phyloP scores from a whole-genome alignment of 2,329 filamentous ascomycete genomes.

The Aspergillus floridensis region DNA sequence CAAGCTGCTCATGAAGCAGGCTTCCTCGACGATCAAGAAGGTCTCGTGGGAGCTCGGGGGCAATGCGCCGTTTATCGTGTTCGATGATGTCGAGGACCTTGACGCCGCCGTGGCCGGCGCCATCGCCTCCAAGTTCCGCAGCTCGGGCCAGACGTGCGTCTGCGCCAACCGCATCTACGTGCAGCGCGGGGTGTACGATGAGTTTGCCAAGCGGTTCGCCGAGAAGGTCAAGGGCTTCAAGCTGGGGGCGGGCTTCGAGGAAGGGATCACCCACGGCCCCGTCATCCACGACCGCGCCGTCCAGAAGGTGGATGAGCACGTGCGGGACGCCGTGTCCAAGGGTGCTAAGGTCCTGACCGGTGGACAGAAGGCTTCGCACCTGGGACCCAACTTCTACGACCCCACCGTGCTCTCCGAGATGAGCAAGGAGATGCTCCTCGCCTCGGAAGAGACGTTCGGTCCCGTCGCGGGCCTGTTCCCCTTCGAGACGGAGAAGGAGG shows the following conservation, averaged over 20 bases:
- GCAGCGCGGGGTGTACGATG: slow-evolving; percentile 51
- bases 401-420: slow-evolving; percentile 87
- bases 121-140: slow-evolving; percentile 86
- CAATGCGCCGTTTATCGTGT: slow-evolving; percentile 95
- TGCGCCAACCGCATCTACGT: slow-evolving; percentile 63
- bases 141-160: slow-evolving; percentile 93
- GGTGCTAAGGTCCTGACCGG: slow-evolving; percentile 73
- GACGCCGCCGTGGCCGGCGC: slow-evolving; percentile 81
- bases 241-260: slow-evolving; percentile 47
- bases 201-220: slow-evolving; percentile 56
- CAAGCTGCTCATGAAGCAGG: slow-evolving; percentile 85
- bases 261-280: slow-evolving; percentile 49
- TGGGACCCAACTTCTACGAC: slow-evolving; percentile 84
- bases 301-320: slow-evolving; percentile 74
- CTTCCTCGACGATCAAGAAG: slow-evolving; percentile 78
- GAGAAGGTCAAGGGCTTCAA: slow-evolving; percentile 52
- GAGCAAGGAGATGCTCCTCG: slow-evolving; percentile 79
- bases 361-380: slow-evolving; percentile 68
- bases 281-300: slow-evolving; percentile 76
- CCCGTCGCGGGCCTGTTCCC: slow-evolving; percentile 87
- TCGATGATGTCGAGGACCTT: slow-evolving; percentile 82
- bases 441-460: slow-evolving; percentile 89
- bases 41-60: slow-evolving; percentile 88
- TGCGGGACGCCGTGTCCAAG: slow-evolving; percentile 73
- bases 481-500: slow-evolving; percentile 86